Percentiles rank a stretch among this genome's conserved stretches.
phyloP scores from a whole-genome alignment of 179 eudicot species.

The Spergularia azorica region DNA sequence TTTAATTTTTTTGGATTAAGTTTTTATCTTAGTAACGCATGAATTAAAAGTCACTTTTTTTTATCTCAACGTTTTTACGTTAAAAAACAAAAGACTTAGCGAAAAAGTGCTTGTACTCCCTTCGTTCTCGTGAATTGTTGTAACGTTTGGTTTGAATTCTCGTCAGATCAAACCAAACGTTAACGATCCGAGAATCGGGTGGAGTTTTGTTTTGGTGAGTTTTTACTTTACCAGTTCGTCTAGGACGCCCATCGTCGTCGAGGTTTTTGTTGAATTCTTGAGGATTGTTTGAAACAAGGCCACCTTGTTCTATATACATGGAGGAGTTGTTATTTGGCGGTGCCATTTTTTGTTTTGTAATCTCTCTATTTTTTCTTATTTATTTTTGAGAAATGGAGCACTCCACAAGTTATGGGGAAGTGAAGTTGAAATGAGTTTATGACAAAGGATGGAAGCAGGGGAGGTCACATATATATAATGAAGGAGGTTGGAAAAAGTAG shows the following conservation, averaged over 20 bases:
- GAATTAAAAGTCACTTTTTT: too few species aligned
- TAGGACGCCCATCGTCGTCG: constrained; percentile 40
- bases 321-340: not conserved
- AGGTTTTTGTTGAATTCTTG: constrained; percentile 25
- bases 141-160: too few species aligned
- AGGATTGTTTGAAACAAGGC: not conserved
- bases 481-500: too few species aligned
- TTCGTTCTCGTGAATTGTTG: too few species aligned
- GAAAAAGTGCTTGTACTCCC: not conserved
- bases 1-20: too few species aligned
- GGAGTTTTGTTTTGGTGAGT: not conserved
- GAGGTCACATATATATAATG: constrained; percentile 10
- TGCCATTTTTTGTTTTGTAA: not conserved
- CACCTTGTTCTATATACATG: constrained; percentile 31
- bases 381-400: not conserved
- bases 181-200: too few species aligned
- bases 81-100: not conserved
- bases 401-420: not conserved
- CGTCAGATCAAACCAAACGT: too few species aligned
- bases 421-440: not conserved
- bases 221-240: constrained; percentile 24
- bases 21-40: not conserved
- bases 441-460: constrained; percentile 1
- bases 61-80: too few species aligned
- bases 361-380: not conserved